Conservation (phyloP, 163 green algal species). For the Coccomyxa subellipsoidea region DNA sequence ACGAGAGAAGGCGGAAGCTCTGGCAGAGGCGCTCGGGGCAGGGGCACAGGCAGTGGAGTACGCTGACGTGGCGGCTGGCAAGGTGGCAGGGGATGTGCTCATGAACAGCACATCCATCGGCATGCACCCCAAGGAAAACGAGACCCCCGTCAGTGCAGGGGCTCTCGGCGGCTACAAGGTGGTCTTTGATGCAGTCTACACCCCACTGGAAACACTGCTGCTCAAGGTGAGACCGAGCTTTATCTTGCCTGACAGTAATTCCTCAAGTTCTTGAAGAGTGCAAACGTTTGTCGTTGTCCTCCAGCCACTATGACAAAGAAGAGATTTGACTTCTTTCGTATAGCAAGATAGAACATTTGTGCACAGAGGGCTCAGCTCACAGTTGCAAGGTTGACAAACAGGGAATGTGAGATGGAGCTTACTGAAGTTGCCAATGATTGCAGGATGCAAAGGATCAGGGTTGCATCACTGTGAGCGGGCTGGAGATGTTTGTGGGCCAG, state of each 20-base stretch:
- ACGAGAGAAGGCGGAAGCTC: constrained; percentile 51
- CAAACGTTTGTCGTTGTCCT: not conserved
- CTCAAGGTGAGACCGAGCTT: constrained; percentile 42
- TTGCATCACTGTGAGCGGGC: constrained; percentile 77
- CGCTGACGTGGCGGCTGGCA: constrained; percentile 50
- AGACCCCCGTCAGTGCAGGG: constrained; percentile 42
- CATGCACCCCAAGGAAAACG: constrained; percentile 71
- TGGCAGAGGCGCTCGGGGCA: constrained; percentile 54
- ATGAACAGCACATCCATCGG: constrained; percentile 92
- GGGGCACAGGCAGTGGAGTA: constrained; percentile 51
- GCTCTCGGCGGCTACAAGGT: constrained; percentile 58
- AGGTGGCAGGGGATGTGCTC: constrained; percentile 74
- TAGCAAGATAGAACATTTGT: not conserved
- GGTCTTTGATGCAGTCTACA: constrained; percentile 99
- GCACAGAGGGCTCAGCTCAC: not conserved
- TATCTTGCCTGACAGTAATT: no score
- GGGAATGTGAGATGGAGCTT: no score
- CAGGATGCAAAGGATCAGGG: constrained; percentile 58
- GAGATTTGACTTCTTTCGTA: not conserved
- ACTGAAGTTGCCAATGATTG: not conserved
- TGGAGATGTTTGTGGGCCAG: constrained; percentile 98
- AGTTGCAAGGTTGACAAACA: not conserved
- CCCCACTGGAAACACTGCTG: constrained; percentile 83
- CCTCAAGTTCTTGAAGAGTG: no score
- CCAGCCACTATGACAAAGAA: not conserved